Conservation (phyloP, 306 rosid species). For the Acacia crassicarpa region DNA sequence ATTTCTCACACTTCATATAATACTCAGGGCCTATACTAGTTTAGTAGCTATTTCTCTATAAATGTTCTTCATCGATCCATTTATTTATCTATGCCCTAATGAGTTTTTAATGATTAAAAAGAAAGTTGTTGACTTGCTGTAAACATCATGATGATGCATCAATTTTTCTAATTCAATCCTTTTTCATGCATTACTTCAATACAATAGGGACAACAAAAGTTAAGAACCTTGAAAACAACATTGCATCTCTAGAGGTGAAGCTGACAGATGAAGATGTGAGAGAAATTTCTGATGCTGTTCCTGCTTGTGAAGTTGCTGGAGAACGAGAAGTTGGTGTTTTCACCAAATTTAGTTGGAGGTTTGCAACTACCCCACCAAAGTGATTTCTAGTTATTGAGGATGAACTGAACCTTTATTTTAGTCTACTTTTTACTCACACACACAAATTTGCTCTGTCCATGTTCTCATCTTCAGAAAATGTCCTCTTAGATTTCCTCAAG, state of each 20-base stretch:
- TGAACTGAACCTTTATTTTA: neutral
- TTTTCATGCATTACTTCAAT: conserved; percentile 20
- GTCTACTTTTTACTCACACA: neutral
- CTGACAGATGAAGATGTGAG: conserved; percentile 53
- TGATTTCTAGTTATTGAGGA: conserved; percentile 9
- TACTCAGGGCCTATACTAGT: too few species aligned
- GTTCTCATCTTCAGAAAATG: conserved; percentile 2
- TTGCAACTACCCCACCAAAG: conserved; percentile 60
- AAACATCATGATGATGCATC: conserved; percentile 9
- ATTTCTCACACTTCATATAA: too few species aligned
- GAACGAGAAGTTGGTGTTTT: conserved; percentile 40
- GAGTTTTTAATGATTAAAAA: too few species aligned
- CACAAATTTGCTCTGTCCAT: neutral
- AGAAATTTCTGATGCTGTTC: conserved; percentile 63
- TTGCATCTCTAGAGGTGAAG: conserved; percentile 55
- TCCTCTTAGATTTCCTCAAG: neutral
- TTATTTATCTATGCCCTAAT: neutral
- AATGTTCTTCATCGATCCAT: neutral
- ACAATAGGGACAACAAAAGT: conserved; percentile 58
- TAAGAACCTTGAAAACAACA: conserved; percentile 60
- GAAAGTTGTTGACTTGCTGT: neutral
- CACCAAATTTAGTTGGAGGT: conserved; percentile 38
- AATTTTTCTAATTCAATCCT: conserved; percentile 6
- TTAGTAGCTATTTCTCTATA: neutral
- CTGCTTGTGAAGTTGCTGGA: conserved; percentile 55